A percentile compares a stretch with the other conserved stretches of the same genome.
Evolutionary conservation across 148 eudicot species (phyloP).

Genomic region (Cornus kousa): DNA sequence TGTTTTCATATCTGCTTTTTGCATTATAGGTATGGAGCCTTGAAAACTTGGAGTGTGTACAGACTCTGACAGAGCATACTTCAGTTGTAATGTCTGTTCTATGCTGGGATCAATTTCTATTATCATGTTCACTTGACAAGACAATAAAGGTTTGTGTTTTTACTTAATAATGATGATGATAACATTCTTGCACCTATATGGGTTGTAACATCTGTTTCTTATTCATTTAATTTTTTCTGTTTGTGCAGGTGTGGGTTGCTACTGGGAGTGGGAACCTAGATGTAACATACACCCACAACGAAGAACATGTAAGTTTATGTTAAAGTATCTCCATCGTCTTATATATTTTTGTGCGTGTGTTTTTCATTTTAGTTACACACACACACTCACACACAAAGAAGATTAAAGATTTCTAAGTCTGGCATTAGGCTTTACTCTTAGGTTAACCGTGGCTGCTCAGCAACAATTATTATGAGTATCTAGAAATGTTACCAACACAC

Average conservation of each 20-base stretch:
- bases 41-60: constrained; percentile 86
- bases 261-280: constrained; percentile 84
- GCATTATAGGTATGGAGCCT: constrained; percentile 87
- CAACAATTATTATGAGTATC: too few species aligned
- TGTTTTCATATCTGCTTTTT: constrained; percentile 4
- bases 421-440: too few species aligned
- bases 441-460: too few species aligned
- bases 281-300: constrained; percentile 86
- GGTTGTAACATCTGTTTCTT: not conserved
- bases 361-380: too few species aligned
- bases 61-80: constrained; percentile 74
- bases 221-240: constrained; percentile 6
- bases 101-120: constrained; percentile 95
- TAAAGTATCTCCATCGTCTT: not conserved
- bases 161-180: not conserved
- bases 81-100: constrained; percentile 92
- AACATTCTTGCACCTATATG: not conserved
- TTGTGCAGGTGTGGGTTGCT: constrained; percentile 85
- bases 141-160: constrained; percentile 66
- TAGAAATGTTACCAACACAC: too few species aligned
- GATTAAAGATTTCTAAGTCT: too few species aligned
- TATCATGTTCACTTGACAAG: constrained; percentile 84
- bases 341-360: not conserved
- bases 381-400: too few species aligned
- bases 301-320: constrained; percentile 62